A percentile compares a stretch with the other conserved stretches of the same genome.
Conservation (phyloP, 2,329 filamentous ascomycete genomes). For the Lomentospora prolificans region DNA sequence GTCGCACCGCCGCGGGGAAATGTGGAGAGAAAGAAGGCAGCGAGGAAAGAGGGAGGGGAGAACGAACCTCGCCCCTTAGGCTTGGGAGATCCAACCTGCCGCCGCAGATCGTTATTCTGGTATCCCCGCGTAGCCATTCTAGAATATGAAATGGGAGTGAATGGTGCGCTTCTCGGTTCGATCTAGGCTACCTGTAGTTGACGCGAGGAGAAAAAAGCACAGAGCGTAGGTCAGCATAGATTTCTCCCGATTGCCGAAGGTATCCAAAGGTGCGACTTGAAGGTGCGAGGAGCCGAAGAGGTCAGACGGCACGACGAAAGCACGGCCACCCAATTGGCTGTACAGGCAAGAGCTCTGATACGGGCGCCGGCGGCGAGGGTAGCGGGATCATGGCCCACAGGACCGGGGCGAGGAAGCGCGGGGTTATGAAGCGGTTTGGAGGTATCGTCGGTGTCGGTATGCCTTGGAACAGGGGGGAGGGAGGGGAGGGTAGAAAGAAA, state of each 20-base stretch:
- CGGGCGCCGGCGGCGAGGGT: slow-evolving; percentile 1
- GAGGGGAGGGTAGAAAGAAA: slow-evolving; percentile 5
- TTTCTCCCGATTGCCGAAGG: background rate
- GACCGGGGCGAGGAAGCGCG: background rate
- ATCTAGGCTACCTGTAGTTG: slow-evolving; percentile 7
- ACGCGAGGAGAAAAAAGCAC: background rate
- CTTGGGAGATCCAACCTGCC: slow-evolving; percentile 45
- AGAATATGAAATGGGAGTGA: background rate
- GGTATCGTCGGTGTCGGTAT: too few species aligned
- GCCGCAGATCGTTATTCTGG: slow-evolving; percentile 29
- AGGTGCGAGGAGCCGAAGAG: background rate
- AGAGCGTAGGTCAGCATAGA: background rate
- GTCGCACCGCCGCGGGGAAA: slow-evolving; percentile 8
- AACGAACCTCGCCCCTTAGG: slow-evolving; percentile 45
- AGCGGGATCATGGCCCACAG: background rate
- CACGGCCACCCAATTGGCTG: slow-evolving; percentile 1
- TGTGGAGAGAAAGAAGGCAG: slow-evolving; percentile 7
- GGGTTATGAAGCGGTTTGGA: background rate
- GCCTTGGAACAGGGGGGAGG: too few species aligned
- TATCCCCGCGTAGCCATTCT: slow-evolving; percentile 8
- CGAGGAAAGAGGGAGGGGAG: background rate
- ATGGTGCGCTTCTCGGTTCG: slow-evolving; percentile 5
- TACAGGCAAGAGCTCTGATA: background rate
- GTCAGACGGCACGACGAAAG: background rate
- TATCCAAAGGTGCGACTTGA: background rate